Evolutionary conservation across 2,329 filamentous ascomycete genomes (phyloP).

Genomic region (Ceratocystis diversiconidia): DNA sequence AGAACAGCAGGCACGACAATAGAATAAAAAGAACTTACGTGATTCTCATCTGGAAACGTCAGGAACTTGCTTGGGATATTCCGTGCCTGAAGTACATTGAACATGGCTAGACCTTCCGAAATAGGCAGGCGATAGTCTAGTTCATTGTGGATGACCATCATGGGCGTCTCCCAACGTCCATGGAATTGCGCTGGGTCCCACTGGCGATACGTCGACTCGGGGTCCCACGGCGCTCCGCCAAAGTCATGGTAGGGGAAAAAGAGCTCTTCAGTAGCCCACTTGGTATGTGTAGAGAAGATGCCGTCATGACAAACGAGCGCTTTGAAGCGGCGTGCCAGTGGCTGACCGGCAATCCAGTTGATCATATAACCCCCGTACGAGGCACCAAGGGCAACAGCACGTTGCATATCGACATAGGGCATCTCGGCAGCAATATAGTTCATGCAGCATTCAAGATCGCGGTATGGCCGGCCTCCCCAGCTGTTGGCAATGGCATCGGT

Average conservation of each 20-base stretch:
- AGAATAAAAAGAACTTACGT: slow-evolving; percentile 27
- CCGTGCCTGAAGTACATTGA: slow-evolving; percentile 68
- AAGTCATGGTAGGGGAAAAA: slow-evolving; percentile 59
- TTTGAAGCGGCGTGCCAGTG: slow-evolving; percentile 70
- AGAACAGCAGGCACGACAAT: not conserved
- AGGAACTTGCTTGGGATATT: slow-evolving; percentile 65
- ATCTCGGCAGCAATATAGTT: slow-evolving; percentile 56
- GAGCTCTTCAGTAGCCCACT: slow-evolving; percentile 53
- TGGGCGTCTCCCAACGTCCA: slow-evolving; percentile 68
- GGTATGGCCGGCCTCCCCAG: slow-evolving; percentile 76
- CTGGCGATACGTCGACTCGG: slow-evolving; percentile 48
- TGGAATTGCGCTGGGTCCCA: slow-evolving; percentile 55
- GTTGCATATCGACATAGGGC: slow-evolving; percentile 51
- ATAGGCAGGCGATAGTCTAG: slow-evolving; percentile 81
- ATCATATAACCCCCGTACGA: slow-evolving; percentile 67
- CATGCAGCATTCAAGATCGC: slow-evolving; percentile 66
- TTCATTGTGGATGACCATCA: slow-evolving; percentile 75
- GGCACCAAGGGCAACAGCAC: slow-evolving; percentile 60
- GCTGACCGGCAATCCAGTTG: slow-evolving; percentile 84
- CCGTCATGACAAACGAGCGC: slow-evolving; percentile 82
- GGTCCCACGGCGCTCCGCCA: slow-evolving; percentile 46
- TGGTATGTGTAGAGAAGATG: slow-evolving; percentile 57
- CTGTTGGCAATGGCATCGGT: slow-evolving; percentile 62
- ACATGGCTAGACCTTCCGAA: slow-evolving; percentile 68
- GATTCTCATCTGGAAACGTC: slow-evolving; percentile 64